Conservation (phyloP, 768 basidiomycete species). For the Podaxis sp. region DNA sequence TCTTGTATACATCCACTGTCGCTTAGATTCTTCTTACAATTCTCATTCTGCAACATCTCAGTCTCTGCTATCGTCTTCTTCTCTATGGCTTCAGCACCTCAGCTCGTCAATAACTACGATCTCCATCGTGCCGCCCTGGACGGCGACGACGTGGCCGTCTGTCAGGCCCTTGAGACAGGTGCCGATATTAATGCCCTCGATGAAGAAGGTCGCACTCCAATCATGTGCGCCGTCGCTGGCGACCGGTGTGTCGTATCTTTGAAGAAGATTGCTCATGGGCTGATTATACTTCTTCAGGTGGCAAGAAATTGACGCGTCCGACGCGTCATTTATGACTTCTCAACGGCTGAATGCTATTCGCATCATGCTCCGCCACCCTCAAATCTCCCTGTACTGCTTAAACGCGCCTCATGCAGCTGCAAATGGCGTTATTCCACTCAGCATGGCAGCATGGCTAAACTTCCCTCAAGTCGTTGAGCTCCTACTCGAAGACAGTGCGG, state of each 20-base stretch:
- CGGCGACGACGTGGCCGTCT: conserved; percentile 53
- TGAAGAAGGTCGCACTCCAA: conserved; percentile 51
- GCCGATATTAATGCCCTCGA: conserved; percentile 70
- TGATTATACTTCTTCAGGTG: conserved; percentile 38
- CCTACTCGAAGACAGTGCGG: conserved; percentile 59
- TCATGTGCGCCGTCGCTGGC: conserved; percentile 70
- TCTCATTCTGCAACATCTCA: conserved; percentile 4
- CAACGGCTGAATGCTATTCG: conserved; percentile 56
- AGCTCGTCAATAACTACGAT: conserved; percentile 31
- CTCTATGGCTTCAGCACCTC: conserved; percentile 20
- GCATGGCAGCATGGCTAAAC: conserved; percentile 78
- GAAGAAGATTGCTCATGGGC: not conserved
- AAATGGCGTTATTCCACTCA: conserved; percentile 72
- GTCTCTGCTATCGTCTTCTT: not conserved
- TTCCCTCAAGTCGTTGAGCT: conserved; percentile 53
- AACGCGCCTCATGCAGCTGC: conserved; percentile 70
- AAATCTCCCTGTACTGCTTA: conserved; percentile 62
- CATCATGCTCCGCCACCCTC: conserved; percentile 47
- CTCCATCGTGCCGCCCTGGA: conserved; percentile 53
- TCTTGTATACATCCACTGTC: conserved; percentile 9
- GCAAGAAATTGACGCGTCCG: conserved; percentile 63
- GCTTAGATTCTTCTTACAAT: not conserved
- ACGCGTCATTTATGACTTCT: conserved; percentile 62
- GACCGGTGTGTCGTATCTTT: conserved; percentile 47
- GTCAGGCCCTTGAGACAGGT: conserved; percentile 48